Conservation (phyloP, 83 land plant species). For the Diphasiastrum complanatum region DNA sequence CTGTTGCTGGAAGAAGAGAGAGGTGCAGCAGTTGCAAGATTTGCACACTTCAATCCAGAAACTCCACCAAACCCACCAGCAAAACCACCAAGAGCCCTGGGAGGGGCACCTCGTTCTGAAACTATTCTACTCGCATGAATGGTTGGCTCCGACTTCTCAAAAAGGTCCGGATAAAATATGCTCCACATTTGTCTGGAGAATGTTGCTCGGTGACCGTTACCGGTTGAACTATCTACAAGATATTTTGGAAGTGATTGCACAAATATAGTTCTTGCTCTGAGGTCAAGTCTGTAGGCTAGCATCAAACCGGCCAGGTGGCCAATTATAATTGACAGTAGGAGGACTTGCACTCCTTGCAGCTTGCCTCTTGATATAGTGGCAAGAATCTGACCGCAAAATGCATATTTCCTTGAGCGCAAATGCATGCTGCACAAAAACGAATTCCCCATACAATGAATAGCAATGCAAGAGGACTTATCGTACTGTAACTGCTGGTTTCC, state of each 20-base stretch:
- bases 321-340: constrained; percentile 7
- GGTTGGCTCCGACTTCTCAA: not conserved
- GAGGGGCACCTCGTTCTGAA: constrained; percentile 2
- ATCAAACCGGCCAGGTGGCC: constrained; percentile 15
- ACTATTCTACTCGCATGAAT: not conserved
- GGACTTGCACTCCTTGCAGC: not conserved
- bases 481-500: no score
- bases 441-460: no score
- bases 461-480: no score
- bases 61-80: constrained; percentile 39
- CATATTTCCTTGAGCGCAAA: constrained; percentile 16
- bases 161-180: constrained; percentile 4
- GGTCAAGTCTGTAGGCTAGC: constrained; percentile 14
- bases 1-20: constrained; percentile 9
- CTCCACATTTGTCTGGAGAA: constrained; percentile 8
- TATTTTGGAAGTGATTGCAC: constrained; percentile 15
- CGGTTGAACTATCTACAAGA: not conserved
- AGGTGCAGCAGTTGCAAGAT: constrained; percentile 9
- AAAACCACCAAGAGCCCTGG: constrained; percentile 35
- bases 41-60: constrained; percentile 28
- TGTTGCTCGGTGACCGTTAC: not conserved
- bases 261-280: constrained; percentile 8
- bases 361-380: constrained; percentile 18
- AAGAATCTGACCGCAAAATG: constrained; percentile 13
- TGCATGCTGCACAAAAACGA: constrained; percentile 22